Conservation (phyloP, 495 filamentous ascomycete species). For the Aspergillus bertholletiae region DNA sequence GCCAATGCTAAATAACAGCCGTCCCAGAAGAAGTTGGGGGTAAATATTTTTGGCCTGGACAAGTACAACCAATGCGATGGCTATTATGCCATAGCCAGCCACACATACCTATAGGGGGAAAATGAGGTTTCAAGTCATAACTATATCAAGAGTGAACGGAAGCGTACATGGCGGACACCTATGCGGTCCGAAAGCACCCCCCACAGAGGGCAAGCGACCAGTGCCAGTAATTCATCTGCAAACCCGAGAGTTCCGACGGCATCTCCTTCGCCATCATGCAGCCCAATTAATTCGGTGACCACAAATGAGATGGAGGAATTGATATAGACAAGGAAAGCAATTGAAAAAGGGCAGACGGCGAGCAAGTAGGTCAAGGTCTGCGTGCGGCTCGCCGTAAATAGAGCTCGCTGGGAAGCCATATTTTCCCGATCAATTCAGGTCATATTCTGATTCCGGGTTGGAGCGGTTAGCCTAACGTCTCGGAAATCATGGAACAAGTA, state of each 20-base stretch:
- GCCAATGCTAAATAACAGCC: conserved; percentile 85
- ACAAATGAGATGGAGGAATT: conserved; percentile 93
- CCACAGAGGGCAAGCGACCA: conserved; percentile 90
- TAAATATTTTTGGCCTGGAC: conserved; percentile 86
- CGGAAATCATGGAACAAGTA: background rate
- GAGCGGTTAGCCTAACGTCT: background rate
- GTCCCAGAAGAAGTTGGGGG: conserved; percentile 80
- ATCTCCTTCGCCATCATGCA: conserved; percentile 74
- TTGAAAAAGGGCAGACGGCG: conserved; percentile 89
- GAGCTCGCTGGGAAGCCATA: conserved; percentile 33
- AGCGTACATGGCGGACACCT: conserved; percentile 67
- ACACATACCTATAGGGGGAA: conserved; percentile 58
- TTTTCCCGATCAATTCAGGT: background rate
- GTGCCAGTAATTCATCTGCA: conserved; percentile 87
- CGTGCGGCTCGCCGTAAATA: conserved; percentile 61
- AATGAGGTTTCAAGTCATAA: conserved; percentile 1
- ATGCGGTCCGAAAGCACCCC: conserved; percentile 85
- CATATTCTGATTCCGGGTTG: background rate
- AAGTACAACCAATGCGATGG: conserved; percentile 69
- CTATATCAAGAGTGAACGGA: background rate
- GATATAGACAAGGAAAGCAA: conserved; percentile 95
- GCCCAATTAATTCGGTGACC: conserved; percentile 82
- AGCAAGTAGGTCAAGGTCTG: conserved; percentile 85
- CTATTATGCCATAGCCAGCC: conserved; percentile 76
- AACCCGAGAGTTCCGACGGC: conserved; percentile 93